Evolutionary conservation across 257 asterid species (phyloP).

Genomic region (Agastache rugosa): DNA sequence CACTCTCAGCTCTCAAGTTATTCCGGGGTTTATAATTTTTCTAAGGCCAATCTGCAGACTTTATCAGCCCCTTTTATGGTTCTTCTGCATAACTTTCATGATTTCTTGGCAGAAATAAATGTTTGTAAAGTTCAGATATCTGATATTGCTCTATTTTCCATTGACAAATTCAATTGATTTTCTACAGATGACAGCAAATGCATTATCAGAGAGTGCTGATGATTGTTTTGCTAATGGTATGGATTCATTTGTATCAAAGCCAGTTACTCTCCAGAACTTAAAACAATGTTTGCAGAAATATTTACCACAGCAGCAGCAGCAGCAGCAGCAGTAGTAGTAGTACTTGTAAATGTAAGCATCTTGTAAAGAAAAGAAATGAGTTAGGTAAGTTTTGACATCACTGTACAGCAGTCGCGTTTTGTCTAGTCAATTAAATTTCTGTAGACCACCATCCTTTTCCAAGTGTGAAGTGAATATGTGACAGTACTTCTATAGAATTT

Average conservation of each 20-base stretch:
- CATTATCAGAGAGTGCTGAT: slow-evolving; percentile 83
- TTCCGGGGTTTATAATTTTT: background rate
- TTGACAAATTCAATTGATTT: background rate
- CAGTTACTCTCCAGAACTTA: slow-evolving; percentile 70
- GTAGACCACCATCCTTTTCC: slow-evolving; percentile 19
- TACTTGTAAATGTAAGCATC: slow-evolving; percentile 52
- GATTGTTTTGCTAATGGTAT: slow-evolving; percentile 87
- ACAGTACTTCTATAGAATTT: background rate
- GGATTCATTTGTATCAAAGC: slow-evolving; percentile 92
- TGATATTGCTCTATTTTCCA: background rate
- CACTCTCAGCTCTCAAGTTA: background rate
- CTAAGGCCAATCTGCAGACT: background rate
- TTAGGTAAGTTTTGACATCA: slow-evolving; percentile 72
- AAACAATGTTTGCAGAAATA: slow-evolving; percentile 71
- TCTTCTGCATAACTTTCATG: too few relatives aligned
- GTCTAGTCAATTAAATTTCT: slow-evolving; percentile 4
- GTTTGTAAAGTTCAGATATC: background rate
- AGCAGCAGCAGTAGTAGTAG: background rate
- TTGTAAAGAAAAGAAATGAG: slow-evolving; percentile 57
- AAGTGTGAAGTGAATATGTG: background rate
- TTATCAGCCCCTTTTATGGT: background rate
- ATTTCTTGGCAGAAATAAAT: background rate
- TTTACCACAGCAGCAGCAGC: slow-evolving; percentile 39
- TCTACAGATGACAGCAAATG: slow-evolving; percentile 89
- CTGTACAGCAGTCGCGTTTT: slow-evolving; percentile 27